phyloP scores from a whole-genome alignment of 176 grass and related monocot species.

The Musa schizocarpa region DNA sequence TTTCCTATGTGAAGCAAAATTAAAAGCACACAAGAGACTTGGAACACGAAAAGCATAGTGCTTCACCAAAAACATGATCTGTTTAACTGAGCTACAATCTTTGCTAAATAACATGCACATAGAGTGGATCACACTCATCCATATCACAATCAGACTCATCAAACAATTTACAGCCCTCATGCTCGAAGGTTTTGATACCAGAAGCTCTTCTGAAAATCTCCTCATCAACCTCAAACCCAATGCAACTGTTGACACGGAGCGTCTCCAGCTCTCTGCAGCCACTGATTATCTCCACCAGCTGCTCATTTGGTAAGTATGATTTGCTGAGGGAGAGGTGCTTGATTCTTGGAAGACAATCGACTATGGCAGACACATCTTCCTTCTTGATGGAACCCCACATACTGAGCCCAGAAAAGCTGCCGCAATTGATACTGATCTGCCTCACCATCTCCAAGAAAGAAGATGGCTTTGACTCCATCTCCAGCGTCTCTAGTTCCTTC shows the following conservation, averaged over 20 bases:
- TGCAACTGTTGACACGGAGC: background rate
- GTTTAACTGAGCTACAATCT: too few species aligned
- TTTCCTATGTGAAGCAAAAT: too few species aligned
- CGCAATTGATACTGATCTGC: background rate
- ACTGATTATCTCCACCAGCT: background rate
- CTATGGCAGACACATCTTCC: background rate
- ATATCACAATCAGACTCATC: background rate
- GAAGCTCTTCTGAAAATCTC: background rate
- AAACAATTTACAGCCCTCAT: background rate
- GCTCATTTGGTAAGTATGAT: background rate
- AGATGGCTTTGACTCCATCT: conserved; percentile 1
- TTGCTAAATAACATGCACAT: background rate
- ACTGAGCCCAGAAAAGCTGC: background rate
- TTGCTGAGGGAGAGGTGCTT: background rate
- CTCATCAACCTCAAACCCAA: conserved; percentile 1
- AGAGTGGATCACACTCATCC: background rate
- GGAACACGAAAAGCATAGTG: too few species aligned
- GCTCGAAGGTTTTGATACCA: background rate
- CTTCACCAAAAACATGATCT: too few species aligned
- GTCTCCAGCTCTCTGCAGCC: conserved; percentile 8
- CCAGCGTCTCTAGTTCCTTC: background rate
- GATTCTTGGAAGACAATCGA: background rate
- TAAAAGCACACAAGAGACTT: too few species aligned
- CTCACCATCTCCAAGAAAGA: background rate
- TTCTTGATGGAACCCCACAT: background rate